Evolutionary conservation across 2,329 filamentous ascomycete genomes (phyloP), one percentile per base, ranked within the genome.

Genomic region (Clathrospora elynae): DNA sequence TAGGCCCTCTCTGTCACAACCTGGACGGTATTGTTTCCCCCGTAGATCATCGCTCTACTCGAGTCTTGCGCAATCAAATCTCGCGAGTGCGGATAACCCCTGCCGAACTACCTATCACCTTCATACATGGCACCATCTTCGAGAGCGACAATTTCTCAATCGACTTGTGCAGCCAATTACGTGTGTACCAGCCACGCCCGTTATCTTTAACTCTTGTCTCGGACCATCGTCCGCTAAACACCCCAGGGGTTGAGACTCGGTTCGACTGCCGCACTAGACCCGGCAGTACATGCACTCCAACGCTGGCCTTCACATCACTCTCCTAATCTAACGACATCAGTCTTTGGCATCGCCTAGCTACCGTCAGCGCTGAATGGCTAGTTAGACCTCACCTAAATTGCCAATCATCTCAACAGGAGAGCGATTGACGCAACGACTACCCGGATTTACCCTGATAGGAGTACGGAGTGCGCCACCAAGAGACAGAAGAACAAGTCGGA

Each of bases 121-220:
- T n/a, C n/a, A n/a, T n/a, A 23, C 20, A 23, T 23, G 20, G 20
- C 20, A 23, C 20, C 20, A 10, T 23, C 10, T 23, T 23, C 20
- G 20, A 23, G 6, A 6, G 20, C 19, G 19, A 18, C 20, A n/a
- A n/a, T n/a, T n/a, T n/a, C n/a, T n/a, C n/a, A n/a, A n/a, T 25
- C 19, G 16, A 29, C 33, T 18, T 20, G 22, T n/a, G n/a, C n/a
- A n/a, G n/a, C n/a, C 28, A 31, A n/a, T 37, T 26, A 16, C 31
- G 16, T 20, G 26, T 31, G 33, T 10, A 23, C 32, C 40, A 43
- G 40, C 28, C 28, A 31, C 23, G 16, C n/a, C 20, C 33, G 37
- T 43, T 43, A 35, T 52, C 35, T 39, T 29, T 25, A 47, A 49
- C 12, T 23, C 42, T 40, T 35, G 44, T 37, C 23, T 39, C 45